Conservation (phyloP, 352 stramenopile species). For the Aphanomyces cochlioides region DNA sequence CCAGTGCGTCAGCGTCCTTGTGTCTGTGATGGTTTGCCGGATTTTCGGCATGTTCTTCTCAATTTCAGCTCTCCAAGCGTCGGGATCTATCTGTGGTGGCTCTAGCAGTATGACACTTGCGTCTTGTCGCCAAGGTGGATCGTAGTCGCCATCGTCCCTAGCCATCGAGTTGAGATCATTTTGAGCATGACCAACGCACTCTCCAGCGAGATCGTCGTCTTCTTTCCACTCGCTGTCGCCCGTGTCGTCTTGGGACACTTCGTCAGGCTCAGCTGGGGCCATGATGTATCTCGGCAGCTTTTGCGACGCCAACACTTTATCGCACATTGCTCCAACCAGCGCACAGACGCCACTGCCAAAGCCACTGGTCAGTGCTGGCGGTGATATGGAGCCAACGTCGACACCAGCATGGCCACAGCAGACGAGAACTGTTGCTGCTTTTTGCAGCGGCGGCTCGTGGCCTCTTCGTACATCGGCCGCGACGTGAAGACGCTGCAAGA, state of each 20-base stretch:
- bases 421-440: conserved; percentile 40
- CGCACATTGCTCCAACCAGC: conserved; percentile 47
- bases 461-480: conserved; percentile 31
- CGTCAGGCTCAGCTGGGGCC: conserved; percentile 38
- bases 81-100: background rate
- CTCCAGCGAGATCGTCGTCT: conserved; percentile 31
- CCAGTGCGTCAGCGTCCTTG: too few relatives aligned
- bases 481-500: conserved; percentile 2
- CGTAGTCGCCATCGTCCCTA: background rate
- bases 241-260: conserved; percentile 46
- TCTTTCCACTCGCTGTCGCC: conserved; percentile 40
- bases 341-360: conserved; percentile 50
- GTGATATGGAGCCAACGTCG: conserved; percentile 37
- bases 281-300: conserved; percentile 25
- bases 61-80: conserved; percentile 9
- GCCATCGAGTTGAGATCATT: background rate
- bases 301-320: conserved; percentile 37
- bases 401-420: conserved; percentile 46
- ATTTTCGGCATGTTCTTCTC: conserved; percentile 10
- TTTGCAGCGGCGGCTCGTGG: conserved; percentile 37
- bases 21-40: background rate
- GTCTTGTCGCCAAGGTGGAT: background rate
- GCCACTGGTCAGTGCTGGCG: conserved; percentile 43
- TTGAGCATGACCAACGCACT: conserved; percentile 32
- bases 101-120: conserved; percentile 29